Evolutionary conservation across 2,329 filamentous ascomycete species (phyloP), one percentile per base, ranked within the genome.

Genomic region (Paradendryphiella salina): DNA sequence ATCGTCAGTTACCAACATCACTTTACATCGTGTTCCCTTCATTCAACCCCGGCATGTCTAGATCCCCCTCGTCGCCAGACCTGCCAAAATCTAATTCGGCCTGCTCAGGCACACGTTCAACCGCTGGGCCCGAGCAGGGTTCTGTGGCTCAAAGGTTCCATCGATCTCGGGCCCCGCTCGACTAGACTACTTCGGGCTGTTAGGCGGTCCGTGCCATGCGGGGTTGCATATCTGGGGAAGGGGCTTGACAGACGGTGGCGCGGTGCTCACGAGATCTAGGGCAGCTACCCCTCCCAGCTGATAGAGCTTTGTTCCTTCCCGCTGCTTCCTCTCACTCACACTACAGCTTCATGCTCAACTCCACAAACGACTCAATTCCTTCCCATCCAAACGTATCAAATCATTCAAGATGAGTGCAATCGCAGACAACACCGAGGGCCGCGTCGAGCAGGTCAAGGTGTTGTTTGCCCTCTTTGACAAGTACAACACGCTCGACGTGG

Each of bases 361-460:
- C 37, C 50, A 52, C 57, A 52, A 29, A 42, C 50, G 55, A 48
- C 49, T 54, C 61, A 47, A 48, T 58, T 45, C 54, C 57, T 50
- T 53, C 39, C 57, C 56, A 47, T 50, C 35, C 43, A 64, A 51
- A 53, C 46, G 48, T 39, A 46, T 37, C 45, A 55, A 50, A 56
- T 56, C 64, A 57, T 59, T 65, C 68, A 73, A 54, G 55, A 73
- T 73, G 70, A 73, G 70, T 73, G 70, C 70, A 70, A 65, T 73
- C 63, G 69, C 67, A 52, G 67, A 69, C 56, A 65, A 63, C 66
- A 66, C 63, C 57, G 69, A 71, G 56, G 69, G 69, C 52, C 68
- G 66, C 14, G 79, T 84, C 74, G 80, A 84, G 75, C 80, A 83
- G 70, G 79, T 85, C 77, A 81, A 84, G 75, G 82, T 85, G 67